These are phyloP conservation scores for Anaeramoeba ignava DNA, from an alignment of 78 protist species.

Conservation along the genomic window DNA sequence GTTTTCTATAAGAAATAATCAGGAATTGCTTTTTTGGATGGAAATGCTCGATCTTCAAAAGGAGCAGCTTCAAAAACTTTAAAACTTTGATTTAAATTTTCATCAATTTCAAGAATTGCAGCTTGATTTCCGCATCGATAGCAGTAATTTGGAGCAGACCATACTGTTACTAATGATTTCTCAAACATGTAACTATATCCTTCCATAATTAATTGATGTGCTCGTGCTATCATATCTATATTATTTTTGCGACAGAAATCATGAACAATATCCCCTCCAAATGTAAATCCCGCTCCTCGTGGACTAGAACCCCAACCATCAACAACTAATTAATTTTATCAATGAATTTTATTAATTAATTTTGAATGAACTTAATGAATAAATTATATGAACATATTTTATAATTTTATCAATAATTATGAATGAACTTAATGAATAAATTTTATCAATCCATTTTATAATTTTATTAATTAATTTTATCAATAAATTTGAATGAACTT, in stretches of 20 bases:
- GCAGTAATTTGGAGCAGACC: slow-evolving; percentile 54
- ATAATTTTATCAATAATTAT: slow-evolving; percentile 7
- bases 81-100: slow-evolving; percentile 51
- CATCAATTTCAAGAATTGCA: slow-evolving; percentile 83
- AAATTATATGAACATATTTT: background rate
- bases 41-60: slow-evolving; percentile 15
- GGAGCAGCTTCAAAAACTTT: slow-evolving; percentile 85
- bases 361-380: background rate
- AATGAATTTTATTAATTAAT: background rate
- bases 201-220: slow-evolving; percentile 50
- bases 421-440: background rate
- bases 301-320: slow-evolving; percentile 15
- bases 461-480: slow-evolving; percentile 7
- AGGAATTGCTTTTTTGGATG: slow-evolving; percentile 68
- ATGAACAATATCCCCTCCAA: slow-evolving; percentile 17
- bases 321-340: slow-evolving; percentile 9
- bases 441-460: slow-evolving; percentile 1
- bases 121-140: slow-evolving; percentile 90
- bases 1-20: slow-evolving; percentile 68
- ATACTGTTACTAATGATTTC: slow-evolving; percentile 37
- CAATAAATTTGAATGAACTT: slow-evolving; percentile 7
- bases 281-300: slow-evolving; percentile 29
- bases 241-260: slow-evolving; percentile 20
- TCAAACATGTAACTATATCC: slow-evolving; percentile 42
- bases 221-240: slow-evolving; percentile 29